phyloP scores from a whole-genome alignment of 306 rosid species.

The Acacia crassicarpa region DNA sequence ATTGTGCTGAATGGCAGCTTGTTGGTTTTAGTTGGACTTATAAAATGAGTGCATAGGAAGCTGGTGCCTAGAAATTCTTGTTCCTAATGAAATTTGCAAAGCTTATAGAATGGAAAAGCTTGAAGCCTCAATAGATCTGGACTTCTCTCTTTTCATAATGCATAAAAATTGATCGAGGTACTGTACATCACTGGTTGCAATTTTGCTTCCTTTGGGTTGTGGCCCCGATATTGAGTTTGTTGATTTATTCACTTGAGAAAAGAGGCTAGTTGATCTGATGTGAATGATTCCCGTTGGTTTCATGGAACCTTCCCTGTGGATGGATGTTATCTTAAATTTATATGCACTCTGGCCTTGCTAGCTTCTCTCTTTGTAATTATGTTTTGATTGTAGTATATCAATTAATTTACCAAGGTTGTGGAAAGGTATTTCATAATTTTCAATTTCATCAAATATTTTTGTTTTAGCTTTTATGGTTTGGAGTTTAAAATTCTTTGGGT shows the following conservation, averaged over 20 bases:
- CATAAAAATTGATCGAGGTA: constrained; percentile 15
- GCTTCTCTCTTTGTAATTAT: background rate
- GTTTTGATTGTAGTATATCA: constrained; percentile 12
- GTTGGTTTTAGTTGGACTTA: constrained; percentile 12
- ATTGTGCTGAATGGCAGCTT: constrained; percentile 9
- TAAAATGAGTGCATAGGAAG: background rate
- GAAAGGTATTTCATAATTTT: background rate
- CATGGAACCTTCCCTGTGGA: background rate
- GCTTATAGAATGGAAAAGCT: background rate
- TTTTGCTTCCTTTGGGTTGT: background rate
- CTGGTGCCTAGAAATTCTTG: background rate
- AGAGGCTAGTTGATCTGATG: background rate
- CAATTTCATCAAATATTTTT: background rate
- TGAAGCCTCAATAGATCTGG: background rate
- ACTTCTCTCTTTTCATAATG: background rate
- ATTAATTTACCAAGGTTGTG: background rate
- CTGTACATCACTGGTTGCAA: constrained; percentile 19
- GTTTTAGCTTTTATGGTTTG: background rate
- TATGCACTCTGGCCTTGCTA: background rate
- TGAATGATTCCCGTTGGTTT: constrained; percentile 11
- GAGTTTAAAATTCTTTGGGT: background rate
- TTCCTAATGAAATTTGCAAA: constrained; percentile 18
- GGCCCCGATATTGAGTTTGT: background rate
- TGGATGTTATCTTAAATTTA: background rate
- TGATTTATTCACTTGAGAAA: background rate